These are phyloP conservation scores for Echinosophora koreensis DNA, from an alignment of 306 rosid genomes.

Conservation along the genomic window DNA sequence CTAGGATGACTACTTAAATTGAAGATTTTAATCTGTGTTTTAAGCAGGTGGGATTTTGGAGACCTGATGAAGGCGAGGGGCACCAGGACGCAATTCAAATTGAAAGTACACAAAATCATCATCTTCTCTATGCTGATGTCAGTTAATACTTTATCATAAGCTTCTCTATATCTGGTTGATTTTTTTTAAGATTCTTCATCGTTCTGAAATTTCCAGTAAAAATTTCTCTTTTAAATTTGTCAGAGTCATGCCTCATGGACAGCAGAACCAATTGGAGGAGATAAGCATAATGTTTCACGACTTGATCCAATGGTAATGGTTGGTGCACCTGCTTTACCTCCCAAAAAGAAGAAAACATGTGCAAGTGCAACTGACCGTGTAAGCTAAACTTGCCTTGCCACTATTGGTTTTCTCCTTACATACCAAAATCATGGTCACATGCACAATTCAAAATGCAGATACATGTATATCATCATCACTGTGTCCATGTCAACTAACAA, in stretches of 20 bases:
- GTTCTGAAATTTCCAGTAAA: conserved; percentile 31
- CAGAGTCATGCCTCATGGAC: conserved; percentile 61
- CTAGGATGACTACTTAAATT: neutral
- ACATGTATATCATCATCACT: neutral
- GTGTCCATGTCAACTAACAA: conserved; percentile 22
- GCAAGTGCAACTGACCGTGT: conserved; percentile 63
- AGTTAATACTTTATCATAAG: conserved; percentile 1
- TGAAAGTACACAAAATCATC: conserved; percentile 41
- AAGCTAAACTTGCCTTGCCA: conserved; percentile 51
- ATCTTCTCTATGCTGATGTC: conserved; percentile 51
- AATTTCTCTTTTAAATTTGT: conserved; percentile 39
- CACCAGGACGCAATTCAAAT: conserved; percentile 44
- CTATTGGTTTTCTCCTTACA: conserved; percentile 3
- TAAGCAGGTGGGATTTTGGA: conserved; percentile 48
- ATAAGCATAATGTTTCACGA: conserved; percentile 44
- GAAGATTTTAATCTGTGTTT: conserved; percentile 30
- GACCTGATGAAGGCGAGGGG: conserved; percentile 43
- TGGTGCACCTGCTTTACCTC: conserved; percentile 52
- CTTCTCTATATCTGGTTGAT: no score
- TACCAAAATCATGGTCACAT: neutral
- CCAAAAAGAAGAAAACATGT: conserved; percentile 54
- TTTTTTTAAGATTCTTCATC: neutral
- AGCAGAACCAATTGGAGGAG: conserved; percentile 52
- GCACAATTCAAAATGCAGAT: conserved; percentile 33
- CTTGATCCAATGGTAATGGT: conserved; percentile 50